Base-by-base conservation (phyloP, 73 alveolate genomes). In the Paramecium pentaurelia region DNA sequence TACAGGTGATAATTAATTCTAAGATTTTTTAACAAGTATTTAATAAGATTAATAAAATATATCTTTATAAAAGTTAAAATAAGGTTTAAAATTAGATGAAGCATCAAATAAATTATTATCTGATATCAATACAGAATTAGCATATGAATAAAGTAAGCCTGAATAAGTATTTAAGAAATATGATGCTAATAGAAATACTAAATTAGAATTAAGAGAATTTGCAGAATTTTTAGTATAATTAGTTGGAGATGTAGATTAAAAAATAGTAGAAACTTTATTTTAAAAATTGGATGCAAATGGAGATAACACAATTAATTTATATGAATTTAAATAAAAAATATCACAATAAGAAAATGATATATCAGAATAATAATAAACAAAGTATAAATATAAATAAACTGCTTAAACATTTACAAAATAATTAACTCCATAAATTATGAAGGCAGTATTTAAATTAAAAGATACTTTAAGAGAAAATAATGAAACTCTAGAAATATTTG, bases 131-230 rank as follows among this genome's bases (percentile, higher is more conserved):
- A 27, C 44, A 25, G 91, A 80, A 12, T 80, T 80, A 47, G 75
- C 91, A 45, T 80, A 44, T 14, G 75, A 80, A 20, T 27, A 80
- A 47, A 27, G 47, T 4, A 44, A 47, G 18, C 91, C 91, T 9
- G 91, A 80, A 22, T 80, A 80, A 47, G 73, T 80, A 27, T 80
- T 80, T 47, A 42, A 44, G 18, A 80, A 80, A 16, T 80, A 80
- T 80, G 91, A 80, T 80, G 71, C 91, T 0, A 80, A 80, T 45
- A 44, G 49, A 45, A 80, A 80, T 80, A 47, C 77, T 6, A 80
- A 80, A 80, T 36, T 80, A 44, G 91, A 80, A 47, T 45, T 80
- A 36, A 80, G 91, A 47, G 91, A 80, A 27, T 80, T 80, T 80
- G 18, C 34, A 12, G 91, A 80, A 20, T 42, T 80, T 18, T 8